Conservation (phyloP, 106 monocot species). For the Xerophyta viscosa region DNA sequence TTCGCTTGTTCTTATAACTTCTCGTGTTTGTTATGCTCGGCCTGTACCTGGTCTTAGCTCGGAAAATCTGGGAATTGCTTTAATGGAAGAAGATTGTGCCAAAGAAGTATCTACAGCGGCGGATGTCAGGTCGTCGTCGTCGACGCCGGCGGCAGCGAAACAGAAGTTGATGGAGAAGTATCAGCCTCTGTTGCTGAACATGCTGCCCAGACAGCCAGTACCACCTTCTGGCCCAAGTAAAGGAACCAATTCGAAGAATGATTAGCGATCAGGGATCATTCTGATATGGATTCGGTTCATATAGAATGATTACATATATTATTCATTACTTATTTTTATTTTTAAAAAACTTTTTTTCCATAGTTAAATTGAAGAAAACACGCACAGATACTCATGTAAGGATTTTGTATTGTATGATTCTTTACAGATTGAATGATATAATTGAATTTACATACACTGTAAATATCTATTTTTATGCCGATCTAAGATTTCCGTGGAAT, state of each 20-base stretch:
- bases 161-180: slow-evolving; percentile 5
- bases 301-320: not conserved
- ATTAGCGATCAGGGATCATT: not conserved
- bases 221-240: slow-evolving; percentile 17
- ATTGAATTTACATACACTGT: too few relatives aligned
- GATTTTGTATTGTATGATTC: too few relatives aligned
- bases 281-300: not conserved
- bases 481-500: too few relatives aligned
- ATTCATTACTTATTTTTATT: not conserved
- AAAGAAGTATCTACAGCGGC: not conserved
- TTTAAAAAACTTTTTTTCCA: not conserved
- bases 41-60: not conserved
- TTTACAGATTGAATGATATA: too few relatives aligned
- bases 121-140: too few relatives aligned
- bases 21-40: slow-evolving; percentile 1
- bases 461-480: too few relatives aligned
- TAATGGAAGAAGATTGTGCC: not conserved
- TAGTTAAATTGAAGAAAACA: too few relatives aligned
- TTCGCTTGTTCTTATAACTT: not conserved
- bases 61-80: not conserved
- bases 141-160: not conserved
- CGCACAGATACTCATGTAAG: too few relatives aligned
- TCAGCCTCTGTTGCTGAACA: slow-evolving; percentile 6
- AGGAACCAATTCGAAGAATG: slow-evolving; percentile 3
- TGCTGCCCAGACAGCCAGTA: slow-evolving; percentile 7